Conservation (phyloP, 2,329 filamentous ascomycete genomes). For the Acarospora socialis region DNA sequence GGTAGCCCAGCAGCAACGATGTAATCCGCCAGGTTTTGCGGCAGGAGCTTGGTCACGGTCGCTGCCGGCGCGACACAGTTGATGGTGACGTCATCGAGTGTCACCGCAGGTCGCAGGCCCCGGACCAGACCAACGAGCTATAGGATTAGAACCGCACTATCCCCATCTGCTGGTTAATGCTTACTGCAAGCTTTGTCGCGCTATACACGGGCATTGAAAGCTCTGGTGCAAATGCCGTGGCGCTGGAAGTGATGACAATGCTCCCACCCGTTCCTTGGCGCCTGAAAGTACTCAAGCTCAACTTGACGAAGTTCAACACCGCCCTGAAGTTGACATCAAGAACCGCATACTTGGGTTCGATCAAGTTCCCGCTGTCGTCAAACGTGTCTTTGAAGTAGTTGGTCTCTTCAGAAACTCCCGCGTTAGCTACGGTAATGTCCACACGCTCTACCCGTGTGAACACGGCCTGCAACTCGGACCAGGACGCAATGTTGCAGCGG, state of each 20-base stretch:
- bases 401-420: conserved; percentile 20
- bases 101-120: conserved; percentile 19
- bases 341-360: conserved; percentile 18
- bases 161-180: too few species aligned
- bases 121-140: conserved; percentile 23
- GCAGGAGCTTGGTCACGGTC: conserved; percentile 21
- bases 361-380: conserved; percentile 18
- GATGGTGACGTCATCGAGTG: conserved; percentile 22
- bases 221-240: conserved; percentile 25
- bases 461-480: conserved; percentile 15
- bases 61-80: conserved; percentile 26
- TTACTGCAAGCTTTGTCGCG: conserved; percentile 13
- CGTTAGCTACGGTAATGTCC: conserved; percentile 24
- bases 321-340: conserved; percentile 24
- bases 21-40: conserved; percentile 19
- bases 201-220: conserved; percentile 24
- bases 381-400: conserved; percentile 22
- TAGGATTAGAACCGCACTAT: too few species aligned
- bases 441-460: conserved; percentile 17
- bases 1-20: conserved; percentile 22
- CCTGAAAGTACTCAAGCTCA: conserved; percentile 15
- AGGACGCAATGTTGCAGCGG: conserved; percentile 19
- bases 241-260: conserved; percentile 26
- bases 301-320: conserved; percentile 22
- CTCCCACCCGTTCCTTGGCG: conserved; percentile 15